Percentiles rank a stretch among this genome's conserved stretches.
Conservation (phyloP, 108 stramenopile species). For the Pseudonitzschia delicatissima region DNA sequence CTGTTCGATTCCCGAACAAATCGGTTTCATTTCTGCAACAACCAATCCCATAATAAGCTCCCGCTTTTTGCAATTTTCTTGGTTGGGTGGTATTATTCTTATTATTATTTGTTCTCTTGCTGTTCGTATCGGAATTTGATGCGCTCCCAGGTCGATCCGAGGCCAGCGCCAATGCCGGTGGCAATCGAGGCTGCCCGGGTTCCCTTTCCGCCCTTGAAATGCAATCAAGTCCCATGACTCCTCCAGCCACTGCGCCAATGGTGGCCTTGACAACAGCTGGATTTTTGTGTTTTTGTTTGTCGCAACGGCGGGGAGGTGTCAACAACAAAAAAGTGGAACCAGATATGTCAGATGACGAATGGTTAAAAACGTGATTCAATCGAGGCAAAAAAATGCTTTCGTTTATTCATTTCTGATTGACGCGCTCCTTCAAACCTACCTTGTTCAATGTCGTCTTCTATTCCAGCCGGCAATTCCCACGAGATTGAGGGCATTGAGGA, state of each 20-base stretch:
- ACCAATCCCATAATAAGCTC: too few relatives aligned
- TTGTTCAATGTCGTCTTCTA: constrained; percentile 55
- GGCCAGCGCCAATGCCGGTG: constrained; percentile 47
- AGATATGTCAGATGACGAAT: background rate
- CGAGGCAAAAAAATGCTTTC: background rate
- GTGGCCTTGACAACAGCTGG: constrained; percentile 35
- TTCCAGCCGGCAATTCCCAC: constrained; percentile 58
- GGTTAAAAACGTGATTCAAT: background rate
- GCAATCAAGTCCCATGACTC: constrained; percentile 39
- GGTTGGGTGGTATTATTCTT: too few relatives aligned
- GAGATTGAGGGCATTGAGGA: background rate
- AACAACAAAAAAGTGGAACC: background rate
- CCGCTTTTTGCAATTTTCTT: too few relatives aligned
- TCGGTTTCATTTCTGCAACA: too few relatives aligned
- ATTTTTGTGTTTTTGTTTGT: background rate
- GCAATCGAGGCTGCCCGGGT: constrained; percentile 42
- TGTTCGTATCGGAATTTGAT: constrained; percentile 18
- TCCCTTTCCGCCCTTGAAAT: constrained; percentile 49
- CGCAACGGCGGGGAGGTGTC: background rate
- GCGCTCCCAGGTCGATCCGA: constrained; percentile 55
- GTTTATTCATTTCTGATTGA: background rate
- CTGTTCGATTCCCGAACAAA: too few relatives aligned
- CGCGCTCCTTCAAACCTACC: constrained; percentile 18
- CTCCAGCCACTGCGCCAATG: constrained; percentile 43
- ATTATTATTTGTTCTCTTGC: background rate